Evolutionary conservation across 108 stramenopile genomes (phyloP), one percentile per base, ranked within the genome.

Genomic region (Craspedostauros australis): DNA sequence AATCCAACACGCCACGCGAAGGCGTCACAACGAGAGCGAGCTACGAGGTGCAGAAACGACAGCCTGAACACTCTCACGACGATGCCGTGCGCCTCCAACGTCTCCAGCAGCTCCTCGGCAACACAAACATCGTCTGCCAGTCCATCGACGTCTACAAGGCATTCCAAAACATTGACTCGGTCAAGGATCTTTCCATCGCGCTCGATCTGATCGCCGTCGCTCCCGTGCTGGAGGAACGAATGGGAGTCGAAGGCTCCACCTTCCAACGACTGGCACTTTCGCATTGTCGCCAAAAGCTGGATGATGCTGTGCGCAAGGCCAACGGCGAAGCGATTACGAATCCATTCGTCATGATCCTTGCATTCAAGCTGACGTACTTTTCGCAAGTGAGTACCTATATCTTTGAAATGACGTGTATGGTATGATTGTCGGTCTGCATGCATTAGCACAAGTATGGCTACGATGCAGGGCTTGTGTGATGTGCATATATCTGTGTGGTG

Each of bases 91-190:
- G 75, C 6, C 75, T 91, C 23, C 77, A 78, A 28, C 72, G 73
- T 4, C 62, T 91, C 41, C 57, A 79, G 52, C 89, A 91, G 49
- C 61, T 86, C 25, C 65, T 91, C 22, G 62, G 79, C 18, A 72
- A 84, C 23, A 79, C 77, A 6, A 80, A 72, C 42, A 67, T 86
- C 9, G 52, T 64, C 36, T 80, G 60, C 40, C 55, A 68, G 16
- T 34, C 78, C 24, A 30, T 59, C 5, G 83, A 73, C 29, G 72
- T 91, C 3, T 68, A 70, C 30, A 63, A 66, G 43, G 73, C 89
- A 19, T 64, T 87, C 54, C 69, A 69, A 36, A 47, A 65, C n/a
- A 82, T 91, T 33, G 62, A 62, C 18, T 66, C 82, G 2, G 23
- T 87, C 20, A 46, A 77, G 18, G 89, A 91, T 48, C 51, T 91